Conservation (phyloP, 2,329 filamentous ascomycete species). For the Fusarium poae region DNA sequence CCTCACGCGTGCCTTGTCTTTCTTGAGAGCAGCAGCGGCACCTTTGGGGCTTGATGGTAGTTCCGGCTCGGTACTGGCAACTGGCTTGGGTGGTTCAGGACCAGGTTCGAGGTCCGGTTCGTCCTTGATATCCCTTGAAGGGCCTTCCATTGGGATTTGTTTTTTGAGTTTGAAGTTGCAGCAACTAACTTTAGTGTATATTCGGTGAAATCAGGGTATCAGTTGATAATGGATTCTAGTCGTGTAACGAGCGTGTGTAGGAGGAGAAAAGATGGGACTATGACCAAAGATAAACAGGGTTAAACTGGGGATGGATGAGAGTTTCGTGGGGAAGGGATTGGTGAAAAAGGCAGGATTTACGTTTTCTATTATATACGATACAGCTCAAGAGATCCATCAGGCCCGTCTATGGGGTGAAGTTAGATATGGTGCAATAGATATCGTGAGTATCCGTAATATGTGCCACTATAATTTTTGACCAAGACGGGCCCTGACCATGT, state of each 20-base stretch:
- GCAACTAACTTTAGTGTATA: not conserved
- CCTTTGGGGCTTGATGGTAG: conserved; percentile 29
- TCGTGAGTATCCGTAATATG: not conserved
- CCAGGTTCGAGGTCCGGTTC: conserved; percentile 43
- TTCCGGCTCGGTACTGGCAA: conserved; percentile 16
- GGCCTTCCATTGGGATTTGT: conserved; percentile 37
- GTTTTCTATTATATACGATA: conserved; percentile 39
- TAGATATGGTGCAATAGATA: conserved; percentile 6
- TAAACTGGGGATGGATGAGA: conserved; percentile 23
- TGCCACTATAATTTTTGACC: conserved; percentile 21
- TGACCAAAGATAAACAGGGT: conserved; percentile 24
- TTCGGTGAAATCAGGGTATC: conserved; percentile 7
- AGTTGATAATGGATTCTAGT: not conserved
- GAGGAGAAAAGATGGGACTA: conserved; percentile 29
- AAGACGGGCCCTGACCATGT: conserved; percentile 28
- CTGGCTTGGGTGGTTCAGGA: conserved; percentile 21
- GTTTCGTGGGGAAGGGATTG: conserved; percentile 29
- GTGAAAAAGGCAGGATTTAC: conserved; percentile 22
- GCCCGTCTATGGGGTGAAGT: conserved; percentile 7
- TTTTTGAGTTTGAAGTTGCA: conserved; percentile 7
- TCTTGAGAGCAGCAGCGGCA: conserved; percentile 46
- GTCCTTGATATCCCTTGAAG: conserved; percentile 37
- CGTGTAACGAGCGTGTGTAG: conserved; percentile 27
- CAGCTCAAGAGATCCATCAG: conserved; percentile 20
- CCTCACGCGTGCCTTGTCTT: conserved; percentile 62